A percentile compares a stretch with the other conserved stretches of the same genome.
These are phyloP conservation scores for Hagleromyces aurorensis DNA, from an alignment of 805 yeast species.

Conservation along the genomic window DNA sequence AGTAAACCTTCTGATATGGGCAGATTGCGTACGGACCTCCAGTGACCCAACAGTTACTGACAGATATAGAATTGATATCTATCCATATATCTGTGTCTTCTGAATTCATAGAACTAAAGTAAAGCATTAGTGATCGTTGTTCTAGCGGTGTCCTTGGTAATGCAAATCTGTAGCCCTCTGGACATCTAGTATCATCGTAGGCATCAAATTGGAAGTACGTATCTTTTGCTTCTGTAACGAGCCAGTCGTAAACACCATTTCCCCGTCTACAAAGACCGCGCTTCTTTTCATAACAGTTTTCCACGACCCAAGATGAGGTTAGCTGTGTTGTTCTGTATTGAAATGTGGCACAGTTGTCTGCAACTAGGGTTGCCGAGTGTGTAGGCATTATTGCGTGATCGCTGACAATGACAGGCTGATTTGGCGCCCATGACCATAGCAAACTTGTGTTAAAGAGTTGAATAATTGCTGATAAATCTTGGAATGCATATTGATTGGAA, in stretches of 20 bases:
- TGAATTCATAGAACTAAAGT: conserved; percentile 8
- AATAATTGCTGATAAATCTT: conserved; percentile 25
- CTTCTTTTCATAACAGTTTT: conserved; percentile 52
- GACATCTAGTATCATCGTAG: conserved; percentile 29
- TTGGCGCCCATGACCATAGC: conserved; percentile 70
- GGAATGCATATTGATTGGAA: conserved; percentile 28
- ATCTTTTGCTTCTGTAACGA: conserved; percentile 26
- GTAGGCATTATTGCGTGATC: conserved; percentile 13
- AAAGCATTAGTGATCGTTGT: conserved; percentile 27
- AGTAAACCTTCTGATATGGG: conserved; percentile 58
- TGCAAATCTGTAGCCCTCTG: conserved; percentile 32
- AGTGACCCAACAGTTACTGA: conserved; percentile 70
- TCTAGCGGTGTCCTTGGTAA: conserved; percentile 47
- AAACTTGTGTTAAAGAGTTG: conserved; percentile 29
- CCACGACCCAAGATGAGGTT: conserved; percentile 51
- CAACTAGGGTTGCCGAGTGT: conserved; percentile 20
- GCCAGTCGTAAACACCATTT: conserved; percentile 38
- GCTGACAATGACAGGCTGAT: conserved; percentile 38
- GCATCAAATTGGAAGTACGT: conserved; percentile 39
- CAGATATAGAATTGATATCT: conserved; percentile 70
- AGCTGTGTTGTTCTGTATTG: conserved; percentile 13
- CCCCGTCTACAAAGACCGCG: conserved; percentile 49
- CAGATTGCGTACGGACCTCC: conserved; percentile 76
- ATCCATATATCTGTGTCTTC: conserved; percentile 45
- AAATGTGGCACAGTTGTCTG: conserved; percentile 40